Evolutionary conservation across 2,329 filamentous ascomycete genomes (phyloP), one percentile per base, ranked within the genome.

Genomic region (Trichoderma sp.): DNA sequence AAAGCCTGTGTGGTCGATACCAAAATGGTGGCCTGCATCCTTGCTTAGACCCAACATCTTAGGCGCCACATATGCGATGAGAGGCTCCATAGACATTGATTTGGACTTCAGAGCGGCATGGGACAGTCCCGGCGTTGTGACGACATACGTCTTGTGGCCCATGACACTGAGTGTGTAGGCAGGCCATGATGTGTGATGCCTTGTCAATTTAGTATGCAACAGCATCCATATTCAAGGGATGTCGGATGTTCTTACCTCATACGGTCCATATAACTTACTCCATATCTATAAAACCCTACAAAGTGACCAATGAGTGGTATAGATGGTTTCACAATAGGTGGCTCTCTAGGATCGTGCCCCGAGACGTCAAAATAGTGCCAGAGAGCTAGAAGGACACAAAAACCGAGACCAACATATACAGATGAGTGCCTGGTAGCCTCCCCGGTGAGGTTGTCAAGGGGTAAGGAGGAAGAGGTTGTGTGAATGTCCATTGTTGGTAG

Each of bases 11-110:
- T 53, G 39, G 30, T 65, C 62, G 23, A 65, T 13, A 9, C 62
- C 62, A 34, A 65, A 53, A 34, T 65, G 43, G 9, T 43, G 62
- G 9, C 17, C 39, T 17, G 62, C 17, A 15, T 53, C 43, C 11
- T 68, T 59, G 28, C 65, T 68, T 5, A 68, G 39, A 7, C 65
- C 65, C 13, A 68, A 20, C 30, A 68, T 36, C 13, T 28, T 55
- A 11, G 26, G 26, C 15, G 50, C 53, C 12, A 59, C 32, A 1
- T 57, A 23, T 13, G 65, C 65, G 28, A 26, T 68, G 11, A 68
- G 50, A 32, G 65, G 65, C 13, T 68, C 65, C 47, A 68, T 39
- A 17, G 65, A 68, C 47, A 68, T 34, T 32, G 65, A n/a, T 20
- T 59, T 68, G 50, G 65, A 68, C 30, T 58, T 55, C 17, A 68